Percentiles rank a stretch among this genome's conserved stretches.
Evolutionary conservation across 192 early-diverging fungal species (phyloP).

Genomic region (Borealophlyctis nickersoniae): DNA sequence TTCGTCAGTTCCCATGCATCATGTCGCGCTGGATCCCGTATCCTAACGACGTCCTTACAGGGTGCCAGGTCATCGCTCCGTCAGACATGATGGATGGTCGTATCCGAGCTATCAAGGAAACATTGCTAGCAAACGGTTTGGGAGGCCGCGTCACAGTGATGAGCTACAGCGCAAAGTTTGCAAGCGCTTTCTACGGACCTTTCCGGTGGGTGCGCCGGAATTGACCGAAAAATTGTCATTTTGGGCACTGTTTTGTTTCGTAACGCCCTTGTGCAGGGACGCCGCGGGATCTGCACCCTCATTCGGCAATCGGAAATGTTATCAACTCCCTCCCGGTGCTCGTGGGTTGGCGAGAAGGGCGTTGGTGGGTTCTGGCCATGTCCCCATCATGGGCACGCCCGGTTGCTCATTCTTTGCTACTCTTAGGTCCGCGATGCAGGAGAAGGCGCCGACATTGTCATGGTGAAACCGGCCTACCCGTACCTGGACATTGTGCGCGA

Average conservation of each 20-base stretch:
- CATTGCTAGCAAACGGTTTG: slow-evolving; percentile 68
- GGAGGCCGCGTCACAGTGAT: slow-evolving; percentile 82
- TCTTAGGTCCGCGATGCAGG: slow-evolving; percentile 66
- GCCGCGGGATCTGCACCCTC: slow-evolving; percentile 90
- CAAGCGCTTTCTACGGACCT: slow-evolving; percentile 92
- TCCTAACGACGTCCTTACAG: slow-evolving; percentile 63
- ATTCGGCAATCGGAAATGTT: slow-evolving; percentile 88
- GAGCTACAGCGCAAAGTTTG: slow-evolving; percentile 97
- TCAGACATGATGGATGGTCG: slow-evolving; percentile 99
- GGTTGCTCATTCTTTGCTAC: slow-evolving; percentile 3
- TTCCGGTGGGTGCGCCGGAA: slow-evolving; percentile 63
- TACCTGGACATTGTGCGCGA: slow-evolving; percentile 96
- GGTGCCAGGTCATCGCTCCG: slow-evolving; percentile 87
- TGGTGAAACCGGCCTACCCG: slow-evolving; percentile 95
- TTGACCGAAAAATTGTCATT: slow-evolving; percentile 10
- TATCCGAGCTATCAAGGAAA: slow-evolving; percentile 88
- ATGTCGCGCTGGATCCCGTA: too few species aligned
- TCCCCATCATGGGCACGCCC: background rate
- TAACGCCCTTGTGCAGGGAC: slow-evolving; percentile 44
- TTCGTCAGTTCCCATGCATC: too few species aligned
- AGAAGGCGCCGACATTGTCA: slow-evolving; percentile 95
- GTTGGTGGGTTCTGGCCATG: slow-evolving; percentile 35
- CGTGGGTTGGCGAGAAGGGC: slow-evolving; percentile 91
- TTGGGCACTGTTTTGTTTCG: background rate
- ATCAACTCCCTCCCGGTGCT: slow-evolving; percentile 87